Evolutionary conservation across 2,329 filamentous ascomycete genomes (phyloP).

Genomic region (Bimuria novae-zelandiae): DNA sequence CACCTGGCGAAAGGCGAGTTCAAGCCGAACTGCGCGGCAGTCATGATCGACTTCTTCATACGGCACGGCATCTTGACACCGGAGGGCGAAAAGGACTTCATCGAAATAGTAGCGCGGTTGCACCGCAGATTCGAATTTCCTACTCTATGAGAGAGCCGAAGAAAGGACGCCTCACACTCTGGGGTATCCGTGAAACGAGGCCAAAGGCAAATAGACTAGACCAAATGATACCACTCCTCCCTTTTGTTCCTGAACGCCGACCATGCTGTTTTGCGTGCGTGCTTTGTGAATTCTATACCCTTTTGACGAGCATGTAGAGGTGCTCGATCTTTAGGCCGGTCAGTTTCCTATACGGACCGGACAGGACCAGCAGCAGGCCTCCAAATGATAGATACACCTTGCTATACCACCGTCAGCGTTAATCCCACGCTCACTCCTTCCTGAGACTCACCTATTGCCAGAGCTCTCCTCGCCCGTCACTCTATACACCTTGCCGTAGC

Average conservation of each 20-base stretch:
- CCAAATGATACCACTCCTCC: slow-evolving; percentile 35
- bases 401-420: slow-evolving; percentile 55
- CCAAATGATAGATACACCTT: slow-evolving; percentile 95
- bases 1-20: slow-evolving; percentile 75
- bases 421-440: not conserved
- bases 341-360: slow-evolving; percentile 95
- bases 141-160: slow-evolving; percentile 35
- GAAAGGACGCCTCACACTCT: slow-evolving; percentile 21
- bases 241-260: slow-evolving; percentile 32
- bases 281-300: slow-evolving; percentile 47
- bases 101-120: slow-evolving; percentile 74
- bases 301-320: slow-evolving; percentile 92
- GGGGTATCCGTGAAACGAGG: slow-evolving; percentile 36
- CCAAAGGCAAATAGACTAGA: slow-evolving; percentile 16
- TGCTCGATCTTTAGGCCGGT: slow-evolving; percentile 90
- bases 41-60: slow-evolving; percentile 88
- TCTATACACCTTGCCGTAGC: slow-evolving; percentile 85
- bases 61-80: slow-evolving; percentile 78
- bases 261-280: slow-evolving; percentile 31
- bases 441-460: slow-evolving; percentile 68
- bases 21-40: slow-evolving; percentile 89
- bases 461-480: slow-evolving; percentile 79
- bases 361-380: slow-evolving; percentile 84
- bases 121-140: slow-evolving; percentile 82
- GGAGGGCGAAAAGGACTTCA: slow-evolving; percentile 78